Evolutionary conservation across 2,329 filamentous ascomycete genomes (phyloP), one percentile per base, ranked within the genome.

Genomic region (Penicillium griseofulvum): DNA sequence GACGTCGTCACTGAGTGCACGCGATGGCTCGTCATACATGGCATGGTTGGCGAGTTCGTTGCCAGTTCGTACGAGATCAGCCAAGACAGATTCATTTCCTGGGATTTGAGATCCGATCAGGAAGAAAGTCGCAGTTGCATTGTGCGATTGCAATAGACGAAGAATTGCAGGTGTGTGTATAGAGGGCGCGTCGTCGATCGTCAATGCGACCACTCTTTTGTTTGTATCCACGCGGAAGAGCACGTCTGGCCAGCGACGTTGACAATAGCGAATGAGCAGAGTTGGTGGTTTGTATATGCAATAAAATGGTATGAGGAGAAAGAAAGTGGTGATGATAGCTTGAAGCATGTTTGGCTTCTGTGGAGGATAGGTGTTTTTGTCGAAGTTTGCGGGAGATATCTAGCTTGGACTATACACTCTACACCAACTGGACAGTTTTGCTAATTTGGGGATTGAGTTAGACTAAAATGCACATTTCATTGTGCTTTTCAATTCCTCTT

Each of bases 1-100:
- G 58, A 82, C 80, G 0, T 75, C 76, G 49, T 86, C 80, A 38
- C 78, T 73, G 26, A 96, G 78, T 0, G 78, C 77, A 42, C 83
- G 80, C 10, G 87, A 87, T 0, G 90, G 85, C 76, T 94, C 90
- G 73, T 96, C 91, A 70, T 86, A 83, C 90, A 94, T 92, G 10
- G 89, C 91, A 73, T 96, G 91, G 74, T 96, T 96, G 24, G 83
- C 91, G 4, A 96, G 78, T 76, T 91, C 88, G 70, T 88, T 83
- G 22, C 86, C 86, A 46, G 74, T 77, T 36, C 77, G 75, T n/a
- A 89, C 77, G 1, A 89, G 76, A 37, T 82, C 77, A 41, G 79
- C 73, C 31, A 91, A 77, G 3, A 81, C 72, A 6, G 77, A 74
- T 66, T 87, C 80, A 3, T 76, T 72, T 1, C 81, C 83, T 0